Base-by-base conservation (phyloP, 1,284 basidiomycete species). In the Sporisorium graminicola region DNA sequence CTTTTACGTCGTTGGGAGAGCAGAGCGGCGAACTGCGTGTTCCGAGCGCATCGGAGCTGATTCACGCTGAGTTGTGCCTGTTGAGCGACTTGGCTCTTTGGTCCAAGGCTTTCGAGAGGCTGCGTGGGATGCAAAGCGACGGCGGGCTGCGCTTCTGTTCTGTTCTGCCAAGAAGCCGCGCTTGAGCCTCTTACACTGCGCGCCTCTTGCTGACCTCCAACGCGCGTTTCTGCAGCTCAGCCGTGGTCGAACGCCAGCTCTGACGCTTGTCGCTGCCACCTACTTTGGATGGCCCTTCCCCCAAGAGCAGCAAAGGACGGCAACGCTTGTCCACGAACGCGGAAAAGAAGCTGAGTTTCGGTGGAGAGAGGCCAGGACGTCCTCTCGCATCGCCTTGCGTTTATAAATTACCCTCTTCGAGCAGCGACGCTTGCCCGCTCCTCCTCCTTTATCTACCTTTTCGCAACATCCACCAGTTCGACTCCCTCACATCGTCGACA, bases 31-130 rank as follows among this genome's bases (percentile, higher is more conserved):
- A 5, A 20, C 3, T 12, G 18, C 49, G 9, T 9, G 22, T n/a
- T 58, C 44, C 56, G 14, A 14, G 22, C 46, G 54, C 61, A 63
- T 63, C 61, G 61, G 12, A 18, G 61, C 61, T 63, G 61, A 63
- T 51, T 63, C 61, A 63, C 20, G n/a, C 9, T 44, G 31, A 20
- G 2, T 35, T 35, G 20, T 14, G n/a, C n/a, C n/a, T n/a, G n/a
- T n/a, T n/a, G n/a, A n/a, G n/a, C n/a, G n/a, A n/a, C n/a, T n/a
- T n/a, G n/a, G n/a, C n/a, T n/a, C n/a, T n/a, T n/a, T n/a, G n/a
- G n/a, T n/a, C n/a, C n/a, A n/a, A n/a, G n/a, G n/a, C n/a, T n/a
- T n/a, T n/a, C n/a, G n/a, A n/a, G n/a, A n/a, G n/a, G n/a, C n/a
- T n/a, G n/a, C n/a, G 7, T 47, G 35, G 31, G 33, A 52, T 13